A percentile compares a stretch with the other conserved stretches of the same genome.
Evolutionary conservation across 192 early-diverging fungal genomes (phyloP).

Genomic region (Linderina pennispora): DNA sequence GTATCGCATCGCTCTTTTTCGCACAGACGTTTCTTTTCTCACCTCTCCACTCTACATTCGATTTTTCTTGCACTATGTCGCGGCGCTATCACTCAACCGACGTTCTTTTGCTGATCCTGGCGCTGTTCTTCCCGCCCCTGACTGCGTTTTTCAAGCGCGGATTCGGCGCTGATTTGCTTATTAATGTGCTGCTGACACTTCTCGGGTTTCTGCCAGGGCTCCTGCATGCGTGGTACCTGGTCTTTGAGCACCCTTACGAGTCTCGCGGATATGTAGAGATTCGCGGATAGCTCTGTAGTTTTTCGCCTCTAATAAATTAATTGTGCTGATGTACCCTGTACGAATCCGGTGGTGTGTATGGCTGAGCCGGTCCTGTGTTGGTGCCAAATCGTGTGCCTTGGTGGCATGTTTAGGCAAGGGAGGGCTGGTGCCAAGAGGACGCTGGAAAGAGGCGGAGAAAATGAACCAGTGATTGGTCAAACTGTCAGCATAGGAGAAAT

Average conservation of each 20-base stretch:
- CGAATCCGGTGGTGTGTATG: no score
- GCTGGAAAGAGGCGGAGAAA: no score
- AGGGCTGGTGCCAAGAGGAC: no score
- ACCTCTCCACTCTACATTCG: no score
- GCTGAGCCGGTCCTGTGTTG: no score
- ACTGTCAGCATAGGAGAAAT: no score
- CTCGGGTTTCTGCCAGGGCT: constrained; percentile 67
- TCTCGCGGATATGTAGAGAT: background rate
- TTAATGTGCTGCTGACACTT: constrained; percentile 65
- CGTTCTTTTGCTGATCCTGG: constrained; percentile 30
- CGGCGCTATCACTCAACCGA: constrained; percentile 15
- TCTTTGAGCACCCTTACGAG: constrained; percentile 25
- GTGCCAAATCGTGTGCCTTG: no score
- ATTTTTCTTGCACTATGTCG: no score
- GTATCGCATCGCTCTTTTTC: no score
- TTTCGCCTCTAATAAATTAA: background rate
- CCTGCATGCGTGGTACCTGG: constrained; percentile 57
- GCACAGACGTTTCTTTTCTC: no score
- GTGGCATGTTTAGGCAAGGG: no score
- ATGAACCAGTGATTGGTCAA: no score
- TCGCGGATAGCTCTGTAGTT: background rate
- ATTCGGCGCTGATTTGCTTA: constrained; percentile 50
- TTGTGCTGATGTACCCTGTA: background rate
- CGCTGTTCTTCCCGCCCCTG: constrained; percentile 55
- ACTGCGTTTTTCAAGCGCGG: constrained; percentile 60